Conservation (phyloP, 2,329 filamentous ascomycete species). For the Exophiala sp. region DNA sequence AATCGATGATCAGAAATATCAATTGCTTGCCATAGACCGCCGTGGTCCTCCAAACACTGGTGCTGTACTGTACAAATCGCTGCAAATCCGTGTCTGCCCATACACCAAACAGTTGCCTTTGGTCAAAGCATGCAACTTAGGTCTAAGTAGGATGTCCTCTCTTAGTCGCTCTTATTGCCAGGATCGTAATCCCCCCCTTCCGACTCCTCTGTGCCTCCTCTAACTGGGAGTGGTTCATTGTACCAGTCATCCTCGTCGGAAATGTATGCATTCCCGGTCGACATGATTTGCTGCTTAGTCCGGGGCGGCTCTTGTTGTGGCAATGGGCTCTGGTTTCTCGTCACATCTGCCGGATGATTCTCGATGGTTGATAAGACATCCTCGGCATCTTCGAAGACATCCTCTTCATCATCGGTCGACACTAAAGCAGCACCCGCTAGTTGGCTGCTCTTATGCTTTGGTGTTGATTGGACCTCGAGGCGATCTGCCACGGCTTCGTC, state of each 20-base stretch:
- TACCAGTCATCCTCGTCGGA: slow-evolving; percentile 17
- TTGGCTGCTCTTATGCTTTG: slow-evolving; percentile 23
- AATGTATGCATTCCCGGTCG: slow-evolving; percentile 7
- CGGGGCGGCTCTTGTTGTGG: slow-evolving; percentile 29
- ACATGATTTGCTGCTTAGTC: slow-evolving; percentile 32
- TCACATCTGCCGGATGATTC: neutral
- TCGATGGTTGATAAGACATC: slow-evolving; percentile 2
- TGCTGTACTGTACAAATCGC: too few relatives aligned
- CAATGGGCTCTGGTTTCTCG: neutral
- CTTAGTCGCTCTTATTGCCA: neutral
- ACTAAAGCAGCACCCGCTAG: slow-evolving; percentile 23
- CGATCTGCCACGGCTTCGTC: slow-evolving; percentile 1
- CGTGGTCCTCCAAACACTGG: too few relatives aligned
- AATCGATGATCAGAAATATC: too few relatives aligned
- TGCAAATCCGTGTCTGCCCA: too few relatives aligned
- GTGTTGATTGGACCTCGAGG: slow-evolving; percentile 7
- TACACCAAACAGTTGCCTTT: too few relatives aligned
- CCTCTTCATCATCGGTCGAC: slow-evolving; percentile 25
- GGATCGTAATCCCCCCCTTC: slow-evolving; percentile 21
- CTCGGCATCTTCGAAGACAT: slow-evolving; percentile 25
- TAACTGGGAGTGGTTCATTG: slow-evolving; percentile 7
- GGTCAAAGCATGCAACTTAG: too few relatives aligned
- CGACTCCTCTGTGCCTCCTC: slow-evolving; percentile 28
- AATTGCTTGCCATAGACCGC: too few relatives aligned
- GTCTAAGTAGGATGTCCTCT: too few relatives aligned